Conservation (phyloP, 75 land plant genomes). For the Sequoiadendron giganteum region DNA sequence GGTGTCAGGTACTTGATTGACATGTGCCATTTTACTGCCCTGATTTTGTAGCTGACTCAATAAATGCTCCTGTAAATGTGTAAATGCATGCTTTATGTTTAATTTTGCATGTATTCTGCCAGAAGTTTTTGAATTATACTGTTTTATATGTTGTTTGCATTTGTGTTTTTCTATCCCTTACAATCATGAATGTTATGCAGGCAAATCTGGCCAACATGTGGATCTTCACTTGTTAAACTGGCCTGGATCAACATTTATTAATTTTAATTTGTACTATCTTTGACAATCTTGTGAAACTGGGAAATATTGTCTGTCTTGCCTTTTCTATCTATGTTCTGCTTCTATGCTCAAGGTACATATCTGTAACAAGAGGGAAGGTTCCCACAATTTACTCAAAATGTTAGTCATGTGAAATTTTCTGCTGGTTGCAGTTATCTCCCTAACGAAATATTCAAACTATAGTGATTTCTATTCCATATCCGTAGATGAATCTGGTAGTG, state of each 20-base stretch:
- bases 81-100: constrained; percentile 5
- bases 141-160: not conserved
- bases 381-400: not conserved
- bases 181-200: constrained; percentile 13
- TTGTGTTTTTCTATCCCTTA: not conserved
- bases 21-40: not conserved
- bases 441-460: not conserved
- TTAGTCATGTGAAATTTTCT: not conserved
- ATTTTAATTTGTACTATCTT: constrained; percentile 6
- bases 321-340: not conserved
- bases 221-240: constrained; percentile 3
- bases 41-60: not conserved
- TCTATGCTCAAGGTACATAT: not conserved
- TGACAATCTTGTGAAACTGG: constrained; percentile 1
- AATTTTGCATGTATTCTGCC: not conserved
- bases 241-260: not conserved
- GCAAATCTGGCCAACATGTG: not conserved
- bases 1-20: not conserved
- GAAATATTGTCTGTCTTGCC: not conserved
- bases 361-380: not conserved
- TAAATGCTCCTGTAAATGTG: constrained; percentile 10
- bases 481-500: not conserved
- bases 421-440: not conserved
- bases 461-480: not conserved
- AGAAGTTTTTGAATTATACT: not conserved